These are phyloP conservation scores for Carex cristatella DNA, from an alignment of 176 grass and related monocot species.

Conservation along the genomic window DNA sequence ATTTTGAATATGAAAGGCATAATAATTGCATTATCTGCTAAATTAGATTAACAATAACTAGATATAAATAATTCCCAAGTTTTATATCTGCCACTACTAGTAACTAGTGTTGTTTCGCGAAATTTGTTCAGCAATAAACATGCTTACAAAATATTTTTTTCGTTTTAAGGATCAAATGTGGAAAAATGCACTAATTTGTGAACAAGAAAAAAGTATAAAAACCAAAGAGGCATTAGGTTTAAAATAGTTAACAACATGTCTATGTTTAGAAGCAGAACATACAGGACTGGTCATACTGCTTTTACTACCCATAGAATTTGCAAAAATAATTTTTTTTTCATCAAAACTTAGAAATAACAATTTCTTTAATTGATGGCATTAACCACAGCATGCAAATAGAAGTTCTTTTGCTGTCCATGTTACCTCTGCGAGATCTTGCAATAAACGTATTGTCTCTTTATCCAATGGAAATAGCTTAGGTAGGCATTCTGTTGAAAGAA, in stretches of 20 bases:
- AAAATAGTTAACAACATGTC: conserved; percentile 31
- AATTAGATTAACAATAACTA: too few relatives aligned
- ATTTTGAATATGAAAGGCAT: too few relatives aligned
- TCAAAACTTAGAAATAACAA: neutral
- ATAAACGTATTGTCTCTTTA: conserved; percentile 44
- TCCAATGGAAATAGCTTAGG: conserved; percentile 79
- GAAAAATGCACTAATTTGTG: neutral
- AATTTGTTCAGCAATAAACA: neutral
- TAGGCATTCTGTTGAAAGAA: conserved; percentile 55
- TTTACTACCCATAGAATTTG: neutral
- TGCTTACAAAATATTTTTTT: neutral
- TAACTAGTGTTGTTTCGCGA: neutral
- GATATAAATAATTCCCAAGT: too few relatives aligned
- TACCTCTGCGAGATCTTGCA: conserved; percentile 81
- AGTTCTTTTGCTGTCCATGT: conserved; percentile 95
- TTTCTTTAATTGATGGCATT: conserved; percentile 13
- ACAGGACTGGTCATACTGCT: conserved; percentile 3
- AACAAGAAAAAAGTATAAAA: neutral
- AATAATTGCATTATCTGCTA: neutral
- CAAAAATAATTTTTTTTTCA: conserved; percentile 9
- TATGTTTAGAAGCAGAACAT: conserved; percentile 16
- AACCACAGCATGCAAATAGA: conserved; percentile 83
- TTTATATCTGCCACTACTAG: too few relatives aligned
- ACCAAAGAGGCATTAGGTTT: conserved; percentile 12
- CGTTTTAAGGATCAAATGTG: neutral